These are phyloP conservation scores for Nigrospora sphaerica DNA, from an alignment of 2,329 filamentous ascomycete genomes.

Conservation along the genomic window DNA sequence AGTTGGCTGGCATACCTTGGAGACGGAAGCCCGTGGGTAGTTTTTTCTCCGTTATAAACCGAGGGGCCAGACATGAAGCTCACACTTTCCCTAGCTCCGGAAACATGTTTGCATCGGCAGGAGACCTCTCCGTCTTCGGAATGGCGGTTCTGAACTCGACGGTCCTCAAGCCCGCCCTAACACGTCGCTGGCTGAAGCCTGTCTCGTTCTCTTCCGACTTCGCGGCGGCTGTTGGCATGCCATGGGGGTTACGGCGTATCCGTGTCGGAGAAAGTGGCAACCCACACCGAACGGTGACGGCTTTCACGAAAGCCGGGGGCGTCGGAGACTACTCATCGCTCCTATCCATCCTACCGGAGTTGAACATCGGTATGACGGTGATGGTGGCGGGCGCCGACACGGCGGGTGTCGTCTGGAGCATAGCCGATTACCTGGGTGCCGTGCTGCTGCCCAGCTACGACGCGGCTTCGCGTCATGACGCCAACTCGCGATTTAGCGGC, in stretches of 20 bases:
- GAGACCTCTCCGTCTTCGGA: conserved; percentile 21
- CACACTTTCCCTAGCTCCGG: conserved; percentile 16
- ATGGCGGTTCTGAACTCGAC: conserved; percentile 22
- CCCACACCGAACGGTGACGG: conserved; percentile 19
- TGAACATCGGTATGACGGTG: conserved; percentile 25
- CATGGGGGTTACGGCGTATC: conserved; percentile 24
- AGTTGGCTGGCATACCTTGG: conserved; percentile 23
- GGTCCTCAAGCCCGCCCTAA: conserved; percentile 20
- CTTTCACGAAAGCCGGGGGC: conserved; percentile 26
- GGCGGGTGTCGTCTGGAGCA: conserved; percentile 14
- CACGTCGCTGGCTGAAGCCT: conserved; percentile 24
- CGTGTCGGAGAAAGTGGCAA: conserved; percentile 11
- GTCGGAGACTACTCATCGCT: conserved; percentile 22
- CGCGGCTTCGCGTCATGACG: conserved; percentile 17
- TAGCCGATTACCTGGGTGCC: conserved; percentile 22
- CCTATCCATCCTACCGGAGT: conserved; percentile 24
- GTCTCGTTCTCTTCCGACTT: conserved; percentile 22
- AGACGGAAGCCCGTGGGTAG: conserved; percentile 21
- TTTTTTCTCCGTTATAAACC: not conserved
- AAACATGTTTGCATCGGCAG: conserved; percentile 22
- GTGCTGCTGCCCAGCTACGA: conserved; percentile 21
- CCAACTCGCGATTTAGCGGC: conserved; percentile 17
- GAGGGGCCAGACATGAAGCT: not conserved
- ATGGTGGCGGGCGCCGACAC: conserved; percentile 21
- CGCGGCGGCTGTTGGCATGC: conserved; percentile 19